Percentiles rank a stretch among this genome's conserved stretches.
These are phyloP conservation scores for Lactarius vividus DNA, from an alignment of 768 basidiomycete genomes.

Conservation along the genomic window DNA sequence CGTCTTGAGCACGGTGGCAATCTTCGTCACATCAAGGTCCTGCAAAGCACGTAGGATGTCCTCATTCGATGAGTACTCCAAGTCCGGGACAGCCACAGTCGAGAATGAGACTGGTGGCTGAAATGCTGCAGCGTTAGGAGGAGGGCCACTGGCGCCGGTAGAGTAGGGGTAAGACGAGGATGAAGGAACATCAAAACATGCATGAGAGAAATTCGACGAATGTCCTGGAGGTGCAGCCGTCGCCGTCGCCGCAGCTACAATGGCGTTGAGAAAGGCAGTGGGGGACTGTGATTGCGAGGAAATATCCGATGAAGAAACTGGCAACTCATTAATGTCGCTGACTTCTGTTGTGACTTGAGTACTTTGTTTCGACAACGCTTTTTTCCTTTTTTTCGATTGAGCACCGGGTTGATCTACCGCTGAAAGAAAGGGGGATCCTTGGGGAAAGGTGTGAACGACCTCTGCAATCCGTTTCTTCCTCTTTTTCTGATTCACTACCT, in stretches of 20 bases:
- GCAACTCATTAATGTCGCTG: slow-evolving; percentile 13
- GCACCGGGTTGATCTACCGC: slow-evolving; percentile 15
- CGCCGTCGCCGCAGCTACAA: slow-evolving; percentile 63
- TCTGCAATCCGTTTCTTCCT: slow-evolving; percentile 34
- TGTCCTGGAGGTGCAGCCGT: slow-evolving; percentile 34
- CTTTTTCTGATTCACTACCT: slow-evolving; percentile 34
- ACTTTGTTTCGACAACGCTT: slow-evolving; percentile 32
- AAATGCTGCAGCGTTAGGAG: slow-evolving; percentile 24
- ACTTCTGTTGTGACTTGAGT: not conserved
- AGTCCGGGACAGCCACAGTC: slow-evolving; percentile 33
- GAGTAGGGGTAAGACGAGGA: slow-evolving; percentile 21
- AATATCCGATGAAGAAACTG: slow-evolving; percentile 9
- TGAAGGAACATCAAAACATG: slow-evolving; percentile 23
- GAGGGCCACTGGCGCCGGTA: slow-evolving; percentile 5
- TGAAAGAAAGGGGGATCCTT: not conserved
- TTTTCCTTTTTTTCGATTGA: slow-evolving; percentile 35
- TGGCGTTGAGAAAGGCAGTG: slow-evolving; percentile 58
- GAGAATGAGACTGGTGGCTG: slow-evolving; percentile 36
- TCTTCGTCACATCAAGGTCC: slow-evolving; percentile 68
- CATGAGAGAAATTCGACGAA: slow-evolving; percentile 30
- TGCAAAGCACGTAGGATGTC: slow-evolving; percentile 72
- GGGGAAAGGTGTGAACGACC: not conserved
- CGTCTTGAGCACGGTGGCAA: slow-evolving; percentile 63
- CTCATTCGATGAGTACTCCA: slow-evolving; percentile 58
- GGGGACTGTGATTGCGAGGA: slow-evolving; percentile 29